Evolutionary conservation across 768 basidiomycete genomes (phyloP).

Genomic region (Mycena crocata): DNA sequence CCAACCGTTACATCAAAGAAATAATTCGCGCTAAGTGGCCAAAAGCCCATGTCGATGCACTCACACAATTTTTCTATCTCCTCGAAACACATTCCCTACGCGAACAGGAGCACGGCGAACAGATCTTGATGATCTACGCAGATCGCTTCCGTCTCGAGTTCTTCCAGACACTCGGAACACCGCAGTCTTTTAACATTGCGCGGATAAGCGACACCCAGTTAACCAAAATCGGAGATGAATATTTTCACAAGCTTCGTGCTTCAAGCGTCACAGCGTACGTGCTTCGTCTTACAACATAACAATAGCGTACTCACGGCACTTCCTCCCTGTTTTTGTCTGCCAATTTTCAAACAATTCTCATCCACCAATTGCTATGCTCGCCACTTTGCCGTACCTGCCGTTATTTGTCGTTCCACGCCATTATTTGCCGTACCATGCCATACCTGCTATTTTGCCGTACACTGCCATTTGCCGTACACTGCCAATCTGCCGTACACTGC

Average conservation of each 20-base stretch:
- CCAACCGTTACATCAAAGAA: background rate
- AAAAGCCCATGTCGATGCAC: background rate
- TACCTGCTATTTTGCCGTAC: too few species aligned
- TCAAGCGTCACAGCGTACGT: too few species aligned
- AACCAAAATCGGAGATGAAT: background rate
- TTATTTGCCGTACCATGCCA: too few species aligned
- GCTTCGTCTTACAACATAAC: background rate
- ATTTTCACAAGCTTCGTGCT: background rate
- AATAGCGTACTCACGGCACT: background rate
- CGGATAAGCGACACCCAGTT: background rate
- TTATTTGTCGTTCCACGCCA: too few species aligned
- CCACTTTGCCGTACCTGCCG: too few species aligned
- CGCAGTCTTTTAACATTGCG: background rate
- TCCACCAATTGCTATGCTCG: too few species aligned
- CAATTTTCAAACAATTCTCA: too few species aligned
- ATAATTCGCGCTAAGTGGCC: constrained; percentile 2
- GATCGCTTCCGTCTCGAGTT: background rate
- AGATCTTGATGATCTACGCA: background rate
- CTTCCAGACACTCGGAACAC: background rate
- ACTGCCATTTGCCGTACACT: too few species aligned
- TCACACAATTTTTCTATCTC: constrained; percentile 13
- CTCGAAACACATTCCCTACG: background rate
- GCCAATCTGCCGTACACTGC: too few species aligned
- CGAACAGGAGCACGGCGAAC: background rate
- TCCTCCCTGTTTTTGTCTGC: background rate